phyloP scores from a whole-genome alignment of 2,329 filamentous ascomycete genomes.

The Fusarium luffae region DNA sequence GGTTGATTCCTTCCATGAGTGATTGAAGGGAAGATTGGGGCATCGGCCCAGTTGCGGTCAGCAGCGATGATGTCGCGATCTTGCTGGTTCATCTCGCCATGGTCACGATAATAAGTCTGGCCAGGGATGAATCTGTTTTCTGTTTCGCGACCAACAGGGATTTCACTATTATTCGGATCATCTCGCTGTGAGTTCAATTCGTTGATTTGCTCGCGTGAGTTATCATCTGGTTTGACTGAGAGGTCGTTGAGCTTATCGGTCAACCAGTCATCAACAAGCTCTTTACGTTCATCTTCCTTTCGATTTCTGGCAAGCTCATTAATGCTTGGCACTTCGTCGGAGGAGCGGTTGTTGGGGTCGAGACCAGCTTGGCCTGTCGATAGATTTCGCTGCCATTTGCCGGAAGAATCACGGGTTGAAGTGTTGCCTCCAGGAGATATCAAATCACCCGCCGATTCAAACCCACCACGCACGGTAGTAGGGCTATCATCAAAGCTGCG shows the following conservation, averaged over 20 bases:
- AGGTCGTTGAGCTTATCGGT: conserved; percentile 49
- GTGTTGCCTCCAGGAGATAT: conserved; percentile 47
- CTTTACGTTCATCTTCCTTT: conserved; percentile 59
- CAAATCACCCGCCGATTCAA: conserved; percentile 55
- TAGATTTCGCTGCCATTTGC: conserved; percentile 55
- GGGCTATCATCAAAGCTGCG: conserved; percentile 54
- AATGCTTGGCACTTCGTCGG: conserved; percentile 58
- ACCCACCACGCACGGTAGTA: conserved; percentile 50
- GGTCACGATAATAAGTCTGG: conserved; percentile 61
- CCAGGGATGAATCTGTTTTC: conserved; percentile 62
- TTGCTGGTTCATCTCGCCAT: conserved; percentile 55
- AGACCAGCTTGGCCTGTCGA: conserved; percentile 58
- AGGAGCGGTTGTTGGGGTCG: conserved; percentile 58
- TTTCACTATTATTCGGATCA: conserved; percentile 51
- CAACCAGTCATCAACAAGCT: conserved; percentile 64
- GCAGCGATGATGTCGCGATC: conserved; percentile 64
- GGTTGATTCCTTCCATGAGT: conserved; percentile 57
- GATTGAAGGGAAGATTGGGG: conserved; percentile 61
- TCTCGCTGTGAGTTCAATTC: conserved; percentile 40
- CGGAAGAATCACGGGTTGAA: conserved; percentile 53
- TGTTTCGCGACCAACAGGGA: conserved; percentile 60
- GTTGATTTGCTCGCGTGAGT: conserved; percentile 36
- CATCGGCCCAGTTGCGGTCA: conserved; percentile 61
- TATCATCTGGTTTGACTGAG: conserved; percentile 43
- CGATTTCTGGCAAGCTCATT: conserved; percentile 60